phyloP scores from a whole-genome alignment of 371 early-diverging fungal genomes.

The Circinella umbellata region DNA sequence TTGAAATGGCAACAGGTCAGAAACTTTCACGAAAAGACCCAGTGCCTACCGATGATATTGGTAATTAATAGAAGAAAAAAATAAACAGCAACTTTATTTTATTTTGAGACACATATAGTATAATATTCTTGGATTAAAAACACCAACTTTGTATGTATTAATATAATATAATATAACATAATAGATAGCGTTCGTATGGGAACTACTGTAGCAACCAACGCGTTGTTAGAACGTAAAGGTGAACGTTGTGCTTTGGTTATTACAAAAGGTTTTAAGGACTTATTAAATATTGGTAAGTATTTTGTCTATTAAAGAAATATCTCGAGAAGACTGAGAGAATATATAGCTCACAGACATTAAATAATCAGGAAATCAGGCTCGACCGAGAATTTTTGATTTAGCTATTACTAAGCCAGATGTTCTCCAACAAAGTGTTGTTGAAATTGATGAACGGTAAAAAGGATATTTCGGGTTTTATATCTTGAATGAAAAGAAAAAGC shows the following conservation, averaged over 20 bases:
- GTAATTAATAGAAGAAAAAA: constrained; percentile 34
- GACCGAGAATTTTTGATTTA: constrained; percentile 95
- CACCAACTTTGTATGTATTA: no score
- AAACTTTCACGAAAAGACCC: constrained; percentile 70
- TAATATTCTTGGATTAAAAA: no score
- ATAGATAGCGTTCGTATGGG: constrained; percentile 92
- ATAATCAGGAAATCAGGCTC: constrained; percentile 86
- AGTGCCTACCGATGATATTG: constrained; percentile 76
- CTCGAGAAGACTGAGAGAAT: background rate
- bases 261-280: constrained; percentile 89
- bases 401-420: constrained; percentile 81
- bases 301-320: background rate
- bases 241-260: constrained; percentile 87
- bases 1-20: constrained; percentile 82
- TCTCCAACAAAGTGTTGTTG: constrained; percentile 85
- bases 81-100: no score
- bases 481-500: no score
- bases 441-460: constrained; percentile 84
- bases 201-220: constrained; percentile 98
- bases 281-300: constrained; percentile 63
- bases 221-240: constrained; percentile 89
- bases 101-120: no score
- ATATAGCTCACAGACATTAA: background rate
- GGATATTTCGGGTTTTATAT: no score
- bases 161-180: no score